Evolutionary conservation across 352 stramenopile genomes (phyloP).

Genomic region (Phytophthora sp.): DNA sequence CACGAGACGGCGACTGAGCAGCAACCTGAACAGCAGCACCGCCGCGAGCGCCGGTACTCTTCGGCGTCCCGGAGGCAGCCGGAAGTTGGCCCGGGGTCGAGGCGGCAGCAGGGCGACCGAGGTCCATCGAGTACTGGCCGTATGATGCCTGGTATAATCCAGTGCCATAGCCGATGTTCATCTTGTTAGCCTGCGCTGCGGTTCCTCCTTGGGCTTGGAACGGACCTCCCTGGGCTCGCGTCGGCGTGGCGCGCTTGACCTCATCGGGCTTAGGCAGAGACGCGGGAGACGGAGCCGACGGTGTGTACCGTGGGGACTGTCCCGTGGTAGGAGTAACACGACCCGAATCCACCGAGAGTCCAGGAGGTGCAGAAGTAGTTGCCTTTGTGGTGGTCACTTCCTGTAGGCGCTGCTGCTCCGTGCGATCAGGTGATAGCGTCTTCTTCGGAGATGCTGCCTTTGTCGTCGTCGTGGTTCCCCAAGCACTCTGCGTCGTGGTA

Average conservation of each 20-base stretch:
- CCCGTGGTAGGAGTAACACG: slow-evolving; percentile 69
- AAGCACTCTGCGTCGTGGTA: slow-evolving; percentile 61
- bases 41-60: slow-evolving; percentile 39
- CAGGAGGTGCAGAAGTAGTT: slow-evolving; percentile 68
- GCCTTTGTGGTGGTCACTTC: slow-evolving; percentile 36
- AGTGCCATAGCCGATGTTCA: slow-evolving; percentile 67
- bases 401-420: slow-evolving; percentile 30
- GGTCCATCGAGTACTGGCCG: slow-evolving; percentile 84
- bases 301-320: slow-evolving; percentile 71
- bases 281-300: slow-evolving; percentile 84
- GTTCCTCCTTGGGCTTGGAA: slow-evolving; percentile 53
- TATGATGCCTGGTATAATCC: slow-evolving; percentile 82
- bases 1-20: slow-evolving; percentile 66
- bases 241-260: slow-evolving; percentile 79
- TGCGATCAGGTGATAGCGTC: slow-evolving; percentile 61
- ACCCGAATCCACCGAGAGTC: slow-evolving; percentile 71
- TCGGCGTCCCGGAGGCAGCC: slow-evolving; percentile 62
- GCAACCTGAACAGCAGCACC: slow-evolving; percentile 27
- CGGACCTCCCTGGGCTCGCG: slow-evolving; percentile 46
- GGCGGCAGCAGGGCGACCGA: slow-evolving; percentile 44
- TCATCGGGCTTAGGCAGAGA: slow-evolving; percentile 87
- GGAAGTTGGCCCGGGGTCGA: slow-evolving; percentile 46
- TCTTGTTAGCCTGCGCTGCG: slow-evolving; percentile 58
- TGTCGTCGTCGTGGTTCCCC: slow-evolving; percentile 47
- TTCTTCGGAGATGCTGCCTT: slow-evolving; percentile 70